Conservation (phyloP, 768 basidiomycete species). For the Pulveroboletus frians region DNA sequence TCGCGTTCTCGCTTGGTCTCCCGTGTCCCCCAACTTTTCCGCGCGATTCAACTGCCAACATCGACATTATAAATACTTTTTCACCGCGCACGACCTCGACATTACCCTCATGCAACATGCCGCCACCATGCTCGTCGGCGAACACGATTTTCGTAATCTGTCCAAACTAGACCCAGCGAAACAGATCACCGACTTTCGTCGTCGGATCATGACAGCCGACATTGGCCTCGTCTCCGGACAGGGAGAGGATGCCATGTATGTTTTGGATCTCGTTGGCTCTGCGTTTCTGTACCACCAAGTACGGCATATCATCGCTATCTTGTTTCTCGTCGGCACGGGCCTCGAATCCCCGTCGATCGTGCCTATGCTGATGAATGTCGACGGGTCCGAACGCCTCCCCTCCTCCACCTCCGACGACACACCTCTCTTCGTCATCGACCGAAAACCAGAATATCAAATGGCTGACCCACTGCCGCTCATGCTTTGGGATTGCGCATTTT, state of each 20-base stretch:
- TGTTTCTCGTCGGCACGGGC: constrained; percentile 82
- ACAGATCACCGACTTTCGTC: constrained; percentile 76
- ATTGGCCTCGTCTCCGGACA: constrained; percentile 42
- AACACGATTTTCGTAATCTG: constrained; percentile 94
- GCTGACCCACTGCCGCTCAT: constrained; percentile 87
- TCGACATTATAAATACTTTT: constrained; percentile 98
- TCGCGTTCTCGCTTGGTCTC: constrained; percentile 91
- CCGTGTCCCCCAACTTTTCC: constrained; percentile 72
- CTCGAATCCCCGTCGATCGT: constrained; percentile 72
- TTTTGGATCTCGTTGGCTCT: constrained; percentile 79
- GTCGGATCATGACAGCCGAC: constrained; percentile 63
- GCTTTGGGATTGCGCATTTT: constrained; percentile 85
- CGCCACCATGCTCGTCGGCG: constrained; percentile 67
- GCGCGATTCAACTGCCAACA: constrained; percentile 82
- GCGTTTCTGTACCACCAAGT: constrained; percentile 97
- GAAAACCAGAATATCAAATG: constrained; percentile 91
- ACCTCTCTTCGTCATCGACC: constrained; percentile 48
- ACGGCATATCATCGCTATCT: constrained; percentile 85
- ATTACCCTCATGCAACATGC: constrained; percentile 71
- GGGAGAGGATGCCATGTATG: constrained; percentile 42
- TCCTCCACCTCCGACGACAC: constrained; percentile 2
- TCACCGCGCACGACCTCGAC: constrained; percentile 64
- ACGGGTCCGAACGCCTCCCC: constrained; percentile 22
- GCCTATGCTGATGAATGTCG: constrained; percentile 67
- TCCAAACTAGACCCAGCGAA: constrained; percentile 92